Conservation (phyloP, 2,329 filamentous ascomycete genomes). For the Cladosporium sp. region DNA sequence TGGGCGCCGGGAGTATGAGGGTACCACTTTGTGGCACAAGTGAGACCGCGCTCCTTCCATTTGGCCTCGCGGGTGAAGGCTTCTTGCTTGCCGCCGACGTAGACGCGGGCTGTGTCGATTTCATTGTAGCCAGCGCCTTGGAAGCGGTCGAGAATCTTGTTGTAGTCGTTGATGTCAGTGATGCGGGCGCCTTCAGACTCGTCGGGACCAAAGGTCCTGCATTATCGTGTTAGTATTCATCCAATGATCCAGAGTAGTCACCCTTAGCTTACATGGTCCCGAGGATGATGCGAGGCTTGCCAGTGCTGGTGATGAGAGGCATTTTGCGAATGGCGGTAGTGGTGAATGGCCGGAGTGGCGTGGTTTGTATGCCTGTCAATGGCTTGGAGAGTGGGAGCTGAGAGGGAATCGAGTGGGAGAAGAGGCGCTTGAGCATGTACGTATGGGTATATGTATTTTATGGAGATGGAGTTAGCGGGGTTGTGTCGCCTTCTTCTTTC, state of each 20-base stretch:
- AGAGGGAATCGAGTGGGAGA: background rate
- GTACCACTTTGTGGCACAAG: constrained; percentile 75
- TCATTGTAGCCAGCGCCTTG: constrained; percentile 78
- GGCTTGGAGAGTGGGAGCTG: background rate
- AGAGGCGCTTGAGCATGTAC: background rate
- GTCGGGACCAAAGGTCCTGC: constrained; percentile 44
- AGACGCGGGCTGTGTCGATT: constrained; percentile 76
- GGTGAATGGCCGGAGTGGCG: constrained; percentile 10
- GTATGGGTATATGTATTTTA: background rate
- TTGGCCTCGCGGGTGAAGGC: constrained; percentile 68
- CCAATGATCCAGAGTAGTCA: constrained; percentile 22
- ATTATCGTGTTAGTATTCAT: constrained; percentile 10
- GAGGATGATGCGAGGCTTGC: constrained; percentile 62
- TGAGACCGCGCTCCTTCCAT: constrained; percentile 76
- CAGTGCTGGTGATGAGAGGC: constrained; percentile 38
- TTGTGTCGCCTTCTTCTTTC: background rate
- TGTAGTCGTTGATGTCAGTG: constrained; percentile 66
- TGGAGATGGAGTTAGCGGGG: constrained; percentile 1
- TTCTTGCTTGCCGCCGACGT: constrained; percentile 70
- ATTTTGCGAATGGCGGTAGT: constrained; percentile 26
- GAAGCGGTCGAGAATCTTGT: constrained; percentile 68
- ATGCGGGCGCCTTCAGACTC: constrained; percentile 64
- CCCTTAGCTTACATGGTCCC: constrained; percentile 60
- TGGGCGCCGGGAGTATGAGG: constrained; percentile 56
- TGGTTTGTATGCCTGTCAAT: constrained; percentile 1